Evolutionary conservation across 192 early-diverging fungal species (phyloP).

Genomic region (Diversispora eburnea): DNA sequence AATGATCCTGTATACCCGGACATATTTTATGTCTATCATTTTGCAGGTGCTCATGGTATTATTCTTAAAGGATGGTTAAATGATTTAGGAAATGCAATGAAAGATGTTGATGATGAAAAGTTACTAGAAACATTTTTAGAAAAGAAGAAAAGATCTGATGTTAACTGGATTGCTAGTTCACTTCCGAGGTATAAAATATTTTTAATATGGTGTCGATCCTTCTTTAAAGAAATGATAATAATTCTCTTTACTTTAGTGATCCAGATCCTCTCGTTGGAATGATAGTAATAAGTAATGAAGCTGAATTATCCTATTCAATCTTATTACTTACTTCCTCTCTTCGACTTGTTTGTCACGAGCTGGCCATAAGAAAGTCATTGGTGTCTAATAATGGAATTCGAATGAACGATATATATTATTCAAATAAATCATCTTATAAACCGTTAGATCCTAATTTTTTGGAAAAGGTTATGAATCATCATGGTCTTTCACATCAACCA

Average conservation of each 20-base stretch:
- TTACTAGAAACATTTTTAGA: neutral
- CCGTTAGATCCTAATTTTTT: neutral
- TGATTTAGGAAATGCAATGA: slow-evolving; percentile 28
- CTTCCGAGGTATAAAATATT: slow-evolving; percentile 2
- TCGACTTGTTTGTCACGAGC: neutral
- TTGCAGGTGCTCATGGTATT: slow-evolving; percentile 64
- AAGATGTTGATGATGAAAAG: neutral
- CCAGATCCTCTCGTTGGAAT: slow-evolving; percentile 24
- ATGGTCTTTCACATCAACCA: neutral
- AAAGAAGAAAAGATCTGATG: slow-evolving; percentile 10
- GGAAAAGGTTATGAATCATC: neutral
- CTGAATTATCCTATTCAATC: neutral
- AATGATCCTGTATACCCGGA: slow-evolving; percentile 58
- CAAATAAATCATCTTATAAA: neutral
- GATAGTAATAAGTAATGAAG: neutral
- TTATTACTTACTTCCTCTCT: slow-evolving; percentile 1
- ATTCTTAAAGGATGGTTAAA: slow-evolving; percentile 57
- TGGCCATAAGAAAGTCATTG: neutral
- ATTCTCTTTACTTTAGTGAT: neutral
- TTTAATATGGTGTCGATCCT: neutral
- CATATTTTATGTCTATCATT: slow-evolving; percentile 67
- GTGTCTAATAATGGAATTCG: neutral
- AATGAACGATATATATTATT: neutral
- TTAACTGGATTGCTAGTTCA: slow-evolving; percentile 15
- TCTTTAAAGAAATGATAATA: neutral